Percentiles rank a stretch among this genome's conserved stretches.
Evolutionary conservation across 2,329 filamentous ascomycete species (phyloP).

Genomic region (Penicillium sp.): DNA sequence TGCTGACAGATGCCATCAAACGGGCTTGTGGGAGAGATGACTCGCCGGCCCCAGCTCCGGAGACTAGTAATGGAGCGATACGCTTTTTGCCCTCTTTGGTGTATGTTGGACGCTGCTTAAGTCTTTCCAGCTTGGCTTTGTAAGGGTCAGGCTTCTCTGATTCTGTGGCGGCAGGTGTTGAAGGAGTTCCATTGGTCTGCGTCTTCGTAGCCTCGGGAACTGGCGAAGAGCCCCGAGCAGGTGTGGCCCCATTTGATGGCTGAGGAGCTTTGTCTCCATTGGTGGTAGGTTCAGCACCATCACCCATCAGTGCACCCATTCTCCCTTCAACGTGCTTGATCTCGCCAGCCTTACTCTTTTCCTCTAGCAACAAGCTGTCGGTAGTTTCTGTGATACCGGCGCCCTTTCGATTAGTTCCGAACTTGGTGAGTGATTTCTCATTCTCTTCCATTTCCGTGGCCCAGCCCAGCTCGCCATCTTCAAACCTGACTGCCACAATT

Average conservation of each 20-base stretch:
- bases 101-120: slow-evolving; percentile 91
- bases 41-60: slow-evolving; percentile 80
- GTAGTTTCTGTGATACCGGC: slow-evolving; percentile 92
- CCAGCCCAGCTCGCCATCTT: slow-evolving; percentile 84
- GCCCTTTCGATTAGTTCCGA: slow-evolving; percentile 80
- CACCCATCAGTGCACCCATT: slow-evolving; percentile 98
- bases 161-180: slow-evolving; percentile 35
- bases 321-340: slow-evolving; percentile 85
- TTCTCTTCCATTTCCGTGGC: slow-evolving; percentile 85
- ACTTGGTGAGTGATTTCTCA: slow-evolving; percentile 88
- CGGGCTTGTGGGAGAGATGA: slow-evolving; percentile 88
- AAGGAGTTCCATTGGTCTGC: slow-evolving; percentile 39
- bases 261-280: slow-evolving; percentile 47
- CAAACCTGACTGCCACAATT: slow-evolving; percentile 78
- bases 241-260: slow-evolving; percentile 48
- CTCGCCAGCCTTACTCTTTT: slow-evolving; percentile 88
- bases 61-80: slow-evolving; percentile 87
- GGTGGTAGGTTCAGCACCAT: slow-evolving; percentile 58
- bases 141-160: slow-evolving; percentile 53
- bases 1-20: slow-evolving; percentile 73
- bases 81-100: slow-evolving; percentile 97
- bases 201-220: slow-evolving; percentile 34
- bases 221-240: slow-evolving; percentile 35
- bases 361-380: slow-evolving; percentile 81
- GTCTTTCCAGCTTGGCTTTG: slow-evolving; percentile 60